Conservation (phyloP, 257 asterid species). For the Forsythia viridissima region DNA sequence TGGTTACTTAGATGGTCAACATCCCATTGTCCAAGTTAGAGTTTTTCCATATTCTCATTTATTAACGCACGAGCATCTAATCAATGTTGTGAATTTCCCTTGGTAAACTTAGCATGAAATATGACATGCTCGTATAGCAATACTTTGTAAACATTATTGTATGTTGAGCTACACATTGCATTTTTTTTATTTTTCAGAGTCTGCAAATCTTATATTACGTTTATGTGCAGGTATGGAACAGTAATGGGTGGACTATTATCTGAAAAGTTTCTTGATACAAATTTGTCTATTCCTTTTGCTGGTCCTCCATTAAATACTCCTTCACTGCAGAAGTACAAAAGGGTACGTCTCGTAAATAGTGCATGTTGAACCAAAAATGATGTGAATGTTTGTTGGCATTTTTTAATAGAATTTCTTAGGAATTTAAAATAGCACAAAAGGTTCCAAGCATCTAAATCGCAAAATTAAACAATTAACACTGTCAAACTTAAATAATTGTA, state of each 20-base stretch:
- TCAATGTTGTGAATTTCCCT: background rate
- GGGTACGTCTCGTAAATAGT: slow-evolving; percentile 44
- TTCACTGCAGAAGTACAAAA: slow-evolving; percentile 94
- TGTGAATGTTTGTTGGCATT: background rate
- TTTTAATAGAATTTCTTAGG: background rate
- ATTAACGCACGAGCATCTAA: background rate
- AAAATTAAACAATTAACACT: background rate
- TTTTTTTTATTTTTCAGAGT: background rate
- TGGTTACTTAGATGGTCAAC: background rate
- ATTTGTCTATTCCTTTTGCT: slow-evolving; percentile 84
- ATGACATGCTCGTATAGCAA: background rate
- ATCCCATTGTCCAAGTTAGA: background rate
- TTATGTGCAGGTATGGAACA: slow-evolving; percentile 79
- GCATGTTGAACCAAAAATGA: background rate
- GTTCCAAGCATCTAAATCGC: background rate
- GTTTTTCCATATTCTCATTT: background rate
- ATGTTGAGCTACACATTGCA: slow-evolving; percentile 1
- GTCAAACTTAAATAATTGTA: background rate
- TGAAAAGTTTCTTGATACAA: slow-evolving; percentile 90
- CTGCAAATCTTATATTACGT: slow-evolving; percentile 20
- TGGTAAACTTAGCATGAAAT: background rate
- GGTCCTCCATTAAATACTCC: slow-evolving; percentile 91
- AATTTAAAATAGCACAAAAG: background rate
- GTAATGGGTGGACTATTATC: slow-evolving; percentile 97
- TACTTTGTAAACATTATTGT: background rate